Evolutionary conservation across 2,329 filamentous ascomycete species (phyloP), one percentile per base, ranked within the genome.

Genomic region (Claviceps arundinis): DNA sequence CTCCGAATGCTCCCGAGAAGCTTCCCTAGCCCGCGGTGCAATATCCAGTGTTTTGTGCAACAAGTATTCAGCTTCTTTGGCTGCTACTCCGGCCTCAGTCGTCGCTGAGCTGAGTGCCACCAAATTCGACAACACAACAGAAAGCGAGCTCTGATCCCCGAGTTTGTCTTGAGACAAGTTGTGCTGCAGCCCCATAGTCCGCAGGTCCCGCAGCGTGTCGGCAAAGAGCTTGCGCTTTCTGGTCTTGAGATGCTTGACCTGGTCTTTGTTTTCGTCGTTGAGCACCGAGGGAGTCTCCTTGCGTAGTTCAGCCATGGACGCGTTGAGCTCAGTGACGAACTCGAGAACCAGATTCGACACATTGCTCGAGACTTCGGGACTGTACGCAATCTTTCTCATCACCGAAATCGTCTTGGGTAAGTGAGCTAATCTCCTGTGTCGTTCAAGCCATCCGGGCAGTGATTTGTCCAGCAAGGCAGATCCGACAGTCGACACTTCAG

Each of bases 161-260:
- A 97, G 73, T 44, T 84, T 74, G 62, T 87, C 81, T 14, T 81
- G 82, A 57, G 85, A 82, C 16, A 95, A 73, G 62, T 95, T 96
- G 50, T 84, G 82, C 60, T 84, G 85, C 60, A 98, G 80, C 4
- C 93, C 93, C 91, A 98, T 97, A 53, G 84, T 80, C 38, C 89
- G 82, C 30, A 96, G 72, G 22, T 83, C 80, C 61, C 87, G 90
- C 56, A 98, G 71, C 0, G 87, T 90, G 59, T 97, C 91, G 1
- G 89, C 87, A 60, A 95, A 93, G 14, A 97, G 77, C 59, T 89
- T 90, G 44, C 89, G 82, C 70, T 98, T 98, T 60, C 88, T 80
- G 2, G 81, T 82, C 72, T 96, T 97, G 58, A 97, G 80, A 65
- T 96, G 88, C 66, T 94, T 90, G 55, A 96, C 81, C 16, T 78